Evolutionary conservation across 2,329 filamentous ascomycete species (phyloP).

Genomic region (Trichoderma breve): DNA sequence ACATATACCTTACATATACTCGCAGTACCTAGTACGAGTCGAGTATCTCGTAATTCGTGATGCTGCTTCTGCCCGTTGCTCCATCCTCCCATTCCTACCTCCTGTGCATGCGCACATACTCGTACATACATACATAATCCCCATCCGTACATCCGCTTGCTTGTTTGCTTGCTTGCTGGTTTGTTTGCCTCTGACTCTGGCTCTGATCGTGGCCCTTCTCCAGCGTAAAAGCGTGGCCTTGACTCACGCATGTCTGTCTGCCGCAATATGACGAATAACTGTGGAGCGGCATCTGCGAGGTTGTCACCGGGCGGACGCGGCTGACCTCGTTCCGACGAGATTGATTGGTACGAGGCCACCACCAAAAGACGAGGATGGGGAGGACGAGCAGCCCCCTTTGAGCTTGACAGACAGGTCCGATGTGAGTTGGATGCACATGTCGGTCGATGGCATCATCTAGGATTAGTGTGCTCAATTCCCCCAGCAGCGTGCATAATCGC

Average conservation of each 20-base stretch:
- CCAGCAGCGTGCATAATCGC: not conserved
- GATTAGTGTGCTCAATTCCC: not conserved
- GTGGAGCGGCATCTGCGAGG: slow-evolving; percentile 19
- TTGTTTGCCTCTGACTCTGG: not conserved
- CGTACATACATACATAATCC: not conserved
- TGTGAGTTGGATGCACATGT: slow-evolving; percentile 9
- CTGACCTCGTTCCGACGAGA: slow-evolving; percentile 8
- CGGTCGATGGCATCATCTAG: slow-evolving; percentile 14
- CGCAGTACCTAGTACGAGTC: not conserved
- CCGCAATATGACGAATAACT: slow-evolving; percentile 2
- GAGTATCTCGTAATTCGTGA: not conserved
- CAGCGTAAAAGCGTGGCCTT: not conserved
- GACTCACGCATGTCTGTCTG: not conserved
- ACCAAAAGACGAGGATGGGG: not conserved
- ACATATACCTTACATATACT: not conserved
- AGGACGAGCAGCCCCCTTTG: not conserved
- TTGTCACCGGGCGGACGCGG: slow-evolving; percentile 19
- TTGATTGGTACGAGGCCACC: slow-evolving; percentile 13
- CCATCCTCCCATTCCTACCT: not conserved
- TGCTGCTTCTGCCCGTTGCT: not conserved
- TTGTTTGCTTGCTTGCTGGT: not conserved
- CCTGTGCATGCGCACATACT: not conserved
- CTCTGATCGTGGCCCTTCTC: not conserved
- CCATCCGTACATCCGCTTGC: not conserved
- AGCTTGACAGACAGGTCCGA: not conserved